A percentile compares a stretch with the other conserved stretches of the same genome.
Evolutionary conservation across 1,284 basidiomycete species (phyloP).

Genomic region (Boletus sp.): DNA sequence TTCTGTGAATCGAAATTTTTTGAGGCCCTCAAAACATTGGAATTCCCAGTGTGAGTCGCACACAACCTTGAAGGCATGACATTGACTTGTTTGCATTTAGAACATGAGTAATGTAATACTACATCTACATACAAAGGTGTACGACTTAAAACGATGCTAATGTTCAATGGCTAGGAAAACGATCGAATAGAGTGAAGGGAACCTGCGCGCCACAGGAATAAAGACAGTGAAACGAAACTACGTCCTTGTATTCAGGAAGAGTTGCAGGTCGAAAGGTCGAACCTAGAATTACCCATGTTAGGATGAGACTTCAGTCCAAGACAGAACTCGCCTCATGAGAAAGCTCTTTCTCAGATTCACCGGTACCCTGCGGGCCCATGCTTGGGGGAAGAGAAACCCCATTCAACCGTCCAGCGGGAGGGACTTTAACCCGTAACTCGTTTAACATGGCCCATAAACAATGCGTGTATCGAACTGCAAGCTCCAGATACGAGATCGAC

Average conservation of each 20-base stretch:
- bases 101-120: slow-evolving; percentile 24
- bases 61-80: background rate
- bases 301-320: background rate
- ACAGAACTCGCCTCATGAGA: slow-evolving; percentile 22
- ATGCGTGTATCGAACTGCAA: slow-evolving; percentile 56
- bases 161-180: slow-evolving; percentile 10
- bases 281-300: slow-evolving; percentile 18
- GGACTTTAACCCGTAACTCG: slow-evolving; percentile 44
- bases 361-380: slow-evolving; percentile 3
- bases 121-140: slow-evolving; percentile 18
- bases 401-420: slow-evolving; percentile 43
- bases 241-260: slow-evolving; percentile 45
- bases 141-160: slow-evolving; percentile 19
- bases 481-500: slow-evolving; percentile 57
- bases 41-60: too few species aligned
- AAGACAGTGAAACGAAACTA: slow-evolving; percentile 20
- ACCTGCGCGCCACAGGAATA: background rate
- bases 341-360: slow-evolving; percentile 29
- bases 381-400: slow-evolving; percentile 25
- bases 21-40: too few species aligned
- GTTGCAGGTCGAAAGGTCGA: slow-evolving; percentile 48
- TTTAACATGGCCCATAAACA: slow-evolving; percentile 54
- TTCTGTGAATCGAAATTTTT: too few species aligned
- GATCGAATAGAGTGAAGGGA: slow-evolving; percentile 3
- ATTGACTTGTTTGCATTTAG: slow-evolving; percentile 7